Evolutionary conservation across 2,329 filamentous ascomycete species (phyloP).

Genomic region (Fonsecaea pedrosoi): DNA sequence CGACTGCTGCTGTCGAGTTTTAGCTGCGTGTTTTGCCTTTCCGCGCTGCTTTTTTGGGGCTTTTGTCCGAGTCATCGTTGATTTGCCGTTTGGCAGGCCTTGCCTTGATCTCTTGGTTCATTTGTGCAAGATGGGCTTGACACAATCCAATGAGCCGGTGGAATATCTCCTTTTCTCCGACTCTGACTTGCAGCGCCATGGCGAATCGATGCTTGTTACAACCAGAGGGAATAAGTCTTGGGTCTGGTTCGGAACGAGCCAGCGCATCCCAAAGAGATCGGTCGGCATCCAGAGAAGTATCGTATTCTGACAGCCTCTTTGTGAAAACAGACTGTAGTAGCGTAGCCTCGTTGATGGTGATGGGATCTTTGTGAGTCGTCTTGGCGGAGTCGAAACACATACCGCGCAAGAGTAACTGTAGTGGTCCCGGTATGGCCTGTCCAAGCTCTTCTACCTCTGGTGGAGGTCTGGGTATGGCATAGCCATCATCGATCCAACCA

Average conservation of each 20-base stretch:
- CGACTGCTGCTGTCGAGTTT: neutral
- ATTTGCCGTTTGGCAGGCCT: constrained; percentile 43
- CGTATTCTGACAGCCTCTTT: constrained; percentile 55
- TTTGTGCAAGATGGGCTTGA: constrained; percentile 43
- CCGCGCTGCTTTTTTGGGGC: constrained; percentile 23
- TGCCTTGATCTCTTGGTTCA: constrained; percentile 40
- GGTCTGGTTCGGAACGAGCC: constrained; percentile 10
- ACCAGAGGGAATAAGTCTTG: constrained; percentile 41
- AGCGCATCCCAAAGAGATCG: constrained; percentile 48
- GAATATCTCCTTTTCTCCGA: constrained; percentile 75
- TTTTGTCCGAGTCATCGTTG: constrained; percentile 39
- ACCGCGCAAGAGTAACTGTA: constrained; percentile 49
- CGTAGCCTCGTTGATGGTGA: constrained; percentile 35
- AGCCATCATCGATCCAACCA: constrained; percentile 73
- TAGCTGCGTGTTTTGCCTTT: constrained; percentile 15
- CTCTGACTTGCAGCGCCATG: constrained; percentile 72
- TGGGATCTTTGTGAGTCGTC: constrained; percentile 22
- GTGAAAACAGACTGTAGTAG: constrained; percentile 40
- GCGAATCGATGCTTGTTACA: constrained; percentile 47
- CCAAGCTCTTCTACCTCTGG: constrained; percentile 39
- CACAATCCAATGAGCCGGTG: constrained; percentile 58
- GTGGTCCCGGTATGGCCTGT: constrained; percentile 49
- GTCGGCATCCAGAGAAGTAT: constrained; percentile 62
- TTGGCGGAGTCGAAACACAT: constrained; percentile 35
- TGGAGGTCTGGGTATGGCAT: constrained; percentile 62